Evolutionary conservation across 176 grass and related monocot genomes (phyloP).

Genomic region (Musa beccarii): DNA sequence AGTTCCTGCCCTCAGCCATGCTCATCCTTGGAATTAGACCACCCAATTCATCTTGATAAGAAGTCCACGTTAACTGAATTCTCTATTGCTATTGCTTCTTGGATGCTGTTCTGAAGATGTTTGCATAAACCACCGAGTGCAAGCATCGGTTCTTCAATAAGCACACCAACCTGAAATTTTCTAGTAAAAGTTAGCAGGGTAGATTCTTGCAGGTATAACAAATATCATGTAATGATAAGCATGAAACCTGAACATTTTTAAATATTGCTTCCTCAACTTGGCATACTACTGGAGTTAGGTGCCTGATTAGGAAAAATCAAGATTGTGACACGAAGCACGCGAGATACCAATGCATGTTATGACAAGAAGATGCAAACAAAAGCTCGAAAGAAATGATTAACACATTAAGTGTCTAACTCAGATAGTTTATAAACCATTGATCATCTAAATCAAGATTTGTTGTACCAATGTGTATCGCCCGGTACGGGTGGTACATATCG

Average conservation of each 20-base stretch:
- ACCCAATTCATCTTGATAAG: conserved; percentile 38
- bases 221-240: background rate
- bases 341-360: too few species aligned
- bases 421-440: too few species aligned
- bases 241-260: background rate
- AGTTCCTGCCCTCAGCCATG: conserved; percentile 31
- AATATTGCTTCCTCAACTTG: too few species aligned
- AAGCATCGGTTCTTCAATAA: conserved; percentile 94
- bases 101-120: conserved; percentile 50
- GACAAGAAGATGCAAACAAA: too few species aligned
- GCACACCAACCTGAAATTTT: conserved; percentile 70
- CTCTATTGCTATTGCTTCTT: conserved; percentile 51
- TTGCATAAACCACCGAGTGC: conserved; percentile 56
- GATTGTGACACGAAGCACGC: too few species aligned
- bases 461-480: too few species aligned
- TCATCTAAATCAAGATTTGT: too few species aligned
- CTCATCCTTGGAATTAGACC: conserved; percentile 33
- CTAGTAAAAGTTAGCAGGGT: background rate
- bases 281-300: too few species aligned
- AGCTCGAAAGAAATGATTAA: too few species aligned
- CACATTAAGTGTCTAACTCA: too few species aligned
- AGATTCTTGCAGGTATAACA: background rate
- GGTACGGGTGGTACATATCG: too few species aligned
- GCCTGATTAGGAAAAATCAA: too few species aligned
- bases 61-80: conserved; percentile 38